These are phyloP conservation scores for Vanderwaltozyma tropicalis DNA, from an alignment of 805 yeast species.

Conservation along the genomic window DNA sequence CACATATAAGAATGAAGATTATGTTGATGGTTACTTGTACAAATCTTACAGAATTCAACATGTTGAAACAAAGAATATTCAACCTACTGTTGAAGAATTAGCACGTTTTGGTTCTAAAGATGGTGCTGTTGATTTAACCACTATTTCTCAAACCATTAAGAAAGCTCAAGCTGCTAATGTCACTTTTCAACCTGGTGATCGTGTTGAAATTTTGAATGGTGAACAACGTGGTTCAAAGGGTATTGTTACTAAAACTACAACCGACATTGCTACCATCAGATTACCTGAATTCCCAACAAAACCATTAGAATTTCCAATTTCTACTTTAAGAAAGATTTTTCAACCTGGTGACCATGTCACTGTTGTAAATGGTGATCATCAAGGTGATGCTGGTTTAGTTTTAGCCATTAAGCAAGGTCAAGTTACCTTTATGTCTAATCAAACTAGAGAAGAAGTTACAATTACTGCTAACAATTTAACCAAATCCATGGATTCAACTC, in stretches of 20 bases:
- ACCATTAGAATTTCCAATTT: slow-evolving; percentile 69
- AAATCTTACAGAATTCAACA: slow-evolving; percentile 80
- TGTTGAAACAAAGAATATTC: slow-evolving; percentile 70
- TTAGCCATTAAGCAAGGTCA: slow-evolving; percentile 73
- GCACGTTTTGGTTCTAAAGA: slow-evolving; percentile 71
- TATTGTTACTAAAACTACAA: slow-evolving; percentile 54
- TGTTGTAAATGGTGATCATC: slow-evolving; percentile 81
- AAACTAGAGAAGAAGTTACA: slow-evolving; percentile 76
- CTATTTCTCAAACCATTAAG: slow-evolving; percentile 79
- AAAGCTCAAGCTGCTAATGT: slow-evolving; percentile 44
- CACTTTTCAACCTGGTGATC: slow-evolving; percentile 83
- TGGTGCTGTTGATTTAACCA: slow-evolving; percentile 79
- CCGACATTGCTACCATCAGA: slow-evolving; percentile 47
- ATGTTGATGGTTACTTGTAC: slow-evolving; percentile 74
- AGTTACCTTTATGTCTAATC: slow-evolving; percentile 83
- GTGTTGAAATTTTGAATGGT: slow-evolving; percentile 84
- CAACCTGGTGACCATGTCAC: slow-evolving; percentile 91
- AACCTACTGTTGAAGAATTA: slow-evolving; percentile 81
- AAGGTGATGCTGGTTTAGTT: slow-evolving; percentile 91
- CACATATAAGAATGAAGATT: slow-evolving; percentile 78
- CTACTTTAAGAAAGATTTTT: slow-evolving; percentile 76
- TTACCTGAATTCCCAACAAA: slow-evolving; percentile 40
- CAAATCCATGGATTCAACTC: slow-evolving; percentile 83
- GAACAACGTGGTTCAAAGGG: slow-evolving; percentile 90
- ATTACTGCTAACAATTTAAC: slow-evolving; percentile 88